Conservation (phyloP, 139 green algal genomes). For the Zygnema circumcarinatum region DNA sequence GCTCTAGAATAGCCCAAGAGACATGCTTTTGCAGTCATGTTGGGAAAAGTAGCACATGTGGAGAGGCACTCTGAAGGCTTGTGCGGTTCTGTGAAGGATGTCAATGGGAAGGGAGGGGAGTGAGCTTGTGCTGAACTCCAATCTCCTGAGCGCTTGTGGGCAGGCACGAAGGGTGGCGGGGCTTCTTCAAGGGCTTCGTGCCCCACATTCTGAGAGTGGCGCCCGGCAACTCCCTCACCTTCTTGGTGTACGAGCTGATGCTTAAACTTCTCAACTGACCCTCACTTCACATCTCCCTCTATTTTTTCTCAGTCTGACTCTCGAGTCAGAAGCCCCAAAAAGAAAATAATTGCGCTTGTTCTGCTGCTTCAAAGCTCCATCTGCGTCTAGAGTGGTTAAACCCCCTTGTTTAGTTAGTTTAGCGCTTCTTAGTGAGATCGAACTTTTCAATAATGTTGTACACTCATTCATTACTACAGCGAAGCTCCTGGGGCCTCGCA, state of each 20-base stretch:
- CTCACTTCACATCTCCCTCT: not conserved
- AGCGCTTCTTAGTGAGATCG: no score
- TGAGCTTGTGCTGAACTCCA: not conserved
- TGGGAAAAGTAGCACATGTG: not conserved
- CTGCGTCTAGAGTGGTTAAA: no score
- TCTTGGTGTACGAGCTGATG: conserved; percentile 79
- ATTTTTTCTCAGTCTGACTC: not conserved
- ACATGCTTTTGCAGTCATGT: not conserved
- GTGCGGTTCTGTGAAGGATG: not conserved
- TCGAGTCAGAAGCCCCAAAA: no score
- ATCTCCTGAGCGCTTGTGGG: no score
- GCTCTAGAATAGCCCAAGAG: not conserved
- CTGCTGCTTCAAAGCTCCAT: no score
- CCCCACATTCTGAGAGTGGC: conserved; percentile 80
- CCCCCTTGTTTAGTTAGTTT: no score
- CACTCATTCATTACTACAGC: no score
- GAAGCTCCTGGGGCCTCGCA: no score
- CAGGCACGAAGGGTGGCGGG: conserved; percentile 68
- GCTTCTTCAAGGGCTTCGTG: conserved; percentile 79
- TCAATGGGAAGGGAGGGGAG: no score
- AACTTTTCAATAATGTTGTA: no score
- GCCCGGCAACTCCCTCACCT: conserved; percentile 77
- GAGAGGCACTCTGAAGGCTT: not conserved
- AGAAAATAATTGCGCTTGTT: no score
- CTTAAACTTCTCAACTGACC: conserved; percentile 58